Evolutionary conservation across 2,329 filamentous ascomycete genomes (phyloP).

Genomic region (Tricladium varicosporioides): DNA sequence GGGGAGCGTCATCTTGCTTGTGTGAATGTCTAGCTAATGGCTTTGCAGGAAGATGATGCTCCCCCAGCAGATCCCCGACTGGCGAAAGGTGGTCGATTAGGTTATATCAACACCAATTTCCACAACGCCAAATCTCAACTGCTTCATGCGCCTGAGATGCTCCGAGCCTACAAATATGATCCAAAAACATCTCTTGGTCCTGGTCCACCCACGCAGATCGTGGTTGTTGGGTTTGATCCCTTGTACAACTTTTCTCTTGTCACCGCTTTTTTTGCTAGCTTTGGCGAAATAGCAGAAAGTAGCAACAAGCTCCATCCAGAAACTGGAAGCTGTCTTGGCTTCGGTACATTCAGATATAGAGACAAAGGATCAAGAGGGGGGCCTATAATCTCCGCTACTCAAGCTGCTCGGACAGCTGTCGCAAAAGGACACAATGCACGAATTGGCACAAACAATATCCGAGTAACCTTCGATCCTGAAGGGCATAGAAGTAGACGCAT

Average conservation of each 20-base stretch:
- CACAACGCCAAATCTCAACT: constrained; percentile 69
- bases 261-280: constrained; percentile 71
- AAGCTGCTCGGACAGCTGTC: constrained; percentile 79
- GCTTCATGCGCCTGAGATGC: constrained; percentile 71
- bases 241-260: constrained; percentile 78
- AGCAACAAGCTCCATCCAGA: constrained; percentile 94
- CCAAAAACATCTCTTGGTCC: constrained; percentile 80
- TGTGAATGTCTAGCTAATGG: constrained; percentile 57
- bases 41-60: constrained; percentile 71
- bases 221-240: constrained; percentile 96
- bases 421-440: constrained; percentile 74
- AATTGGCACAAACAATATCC: constrained; percentile 74
- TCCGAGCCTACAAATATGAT: constrained; percentile 82
- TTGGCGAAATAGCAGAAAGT: constrained; percentile 84
- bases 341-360: constrained; percentile 87
- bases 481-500: constrained; percentile 78
- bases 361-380: constrained; percentile 51
- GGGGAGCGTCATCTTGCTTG: constrained; percentile 61
- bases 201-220: constrained; percentile 83
- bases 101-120: constrained; percentile 67
- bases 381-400: constrained; percentile 64
- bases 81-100: constrained; percentile 61
- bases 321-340: constrained; percentile 89
- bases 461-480: constrained; percentile 86
- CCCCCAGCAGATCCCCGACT: constrained; percentile 81